A percentile compares a stretch with the other conserved stretches of the same genome.
Conservation (phyloP, 2,329 filamentous ascomycete genomes). For the Diplocarpon rosae region DNA sequence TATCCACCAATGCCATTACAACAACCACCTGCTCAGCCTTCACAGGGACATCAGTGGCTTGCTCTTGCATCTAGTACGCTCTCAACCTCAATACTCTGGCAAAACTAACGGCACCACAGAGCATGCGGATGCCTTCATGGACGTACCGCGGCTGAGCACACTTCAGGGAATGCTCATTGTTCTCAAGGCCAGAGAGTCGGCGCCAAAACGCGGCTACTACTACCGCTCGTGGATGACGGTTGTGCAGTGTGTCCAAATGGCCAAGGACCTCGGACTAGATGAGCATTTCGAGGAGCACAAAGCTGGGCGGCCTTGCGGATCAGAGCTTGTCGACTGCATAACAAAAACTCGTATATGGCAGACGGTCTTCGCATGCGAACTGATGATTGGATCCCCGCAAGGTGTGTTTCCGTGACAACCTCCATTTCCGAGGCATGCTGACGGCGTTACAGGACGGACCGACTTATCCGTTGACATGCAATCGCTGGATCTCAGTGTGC, state of each 20-base stretch:
- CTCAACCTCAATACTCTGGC: background rate
- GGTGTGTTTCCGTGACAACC: conserved; percentile 39
- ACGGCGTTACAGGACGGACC: conserved; percentile 47
- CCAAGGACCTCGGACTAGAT: conserved; percentile 78
- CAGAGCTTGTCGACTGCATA: conserved; percentile 62
- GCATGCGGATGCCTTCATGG: conserved; percentile 89
- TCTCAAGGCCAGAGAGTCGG: conserved; percentile 83
- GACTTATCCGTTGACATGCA: conserved; percentile 68
- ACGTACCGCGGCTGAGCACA: conserved; percentile 80
- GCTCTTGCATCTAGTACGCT: conserved; percentile 66
- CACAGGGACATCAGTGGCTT: conserved; percentile 85
- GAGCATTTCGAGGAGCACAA: conserved; percentile 76
- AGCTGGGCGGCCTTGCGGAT: conserved; percentile 58
- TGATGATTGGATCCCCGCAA: conserved; percentile 90
- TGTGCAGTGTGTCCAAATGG: conserved; percentile 87
- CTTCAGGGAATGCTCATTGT: conserved; percentile 82
- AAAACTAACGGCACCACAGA: conserved; percentile 40
- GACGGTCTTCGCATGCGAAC: conserved; percentile 70
- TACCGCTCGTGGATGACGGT: conserved; percentile 96
- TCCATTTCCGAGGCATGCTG: conserved; percentile 6
- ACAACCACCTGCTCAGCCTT: conserved; percentile 39
- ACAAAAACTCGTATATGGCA: conserved; percentile 87
- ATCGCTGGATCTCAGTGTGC: conserved; percentile 63
- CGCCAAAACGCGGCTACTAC: conserved; percentile 87
- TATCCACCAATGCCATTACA: conserved; percentile 42